Evolutionary conservation across 345 rosid genomes (phyloP), one percentile per base, ranked within the genome.

Genomic region (Trapa bicornis): DNA sequence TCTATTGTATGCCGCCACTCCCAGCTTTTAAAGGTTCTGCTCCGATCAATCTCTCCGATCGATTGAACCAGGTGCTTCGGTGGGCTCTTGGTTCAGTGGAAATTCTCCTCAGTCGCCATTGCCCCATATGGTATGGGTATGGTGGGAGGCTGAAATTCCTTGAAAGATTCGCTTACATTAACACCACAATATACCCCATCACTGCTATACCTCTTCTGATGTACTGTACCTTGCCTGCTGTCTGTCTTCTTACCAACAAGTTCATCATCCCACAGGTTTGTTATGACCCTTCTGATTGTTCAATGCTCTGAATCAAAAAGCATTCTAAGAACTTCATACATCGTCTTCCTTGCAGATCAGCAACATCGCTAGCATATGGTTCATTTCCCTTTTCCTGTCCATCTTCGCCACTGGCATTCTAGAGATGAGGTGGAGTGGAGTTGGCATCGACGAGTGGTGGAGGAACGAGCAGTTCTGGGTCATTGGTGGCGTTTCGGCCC

Each of bases 381-480:
- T 91, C 65, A 81, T 91, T 67, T 85, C 96, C 56, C 92, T 91
- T 80, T 91, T 91, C 76, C 86, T 91, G 68, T 88, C 96, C 72
- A 91, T 91, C 78, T 86, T 88, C 32, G 97, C 92, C 1, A 91
- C 97, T 48, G 97, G 97, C 72, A 86, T 91, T 5, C 73, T 91
- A 2, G 97, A 91, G 74, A 88, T 91, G 96, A 83, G 96, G 70
- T 91, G 97, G 97, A 86, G 97, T 57, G 96, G 96, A 4, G 97
- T 91, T 29, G 91, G 97, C 41, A 91, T 88, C 13, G 97, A 91
- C 37, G 97, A 91, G 66, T 91, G 97, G 97, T 91, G 97, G 97
- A 85, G 97, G 77, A 90, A 90, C 58, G 97, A 90, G 72, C 97
- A 90, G 74, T 90, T 90, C 76, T 90, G 97, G 97, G 97, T 90